phyloP scores from a whole-genome alignment of 108 stramenopile genomes.

The Nitzschia inconspicua region DNA sequence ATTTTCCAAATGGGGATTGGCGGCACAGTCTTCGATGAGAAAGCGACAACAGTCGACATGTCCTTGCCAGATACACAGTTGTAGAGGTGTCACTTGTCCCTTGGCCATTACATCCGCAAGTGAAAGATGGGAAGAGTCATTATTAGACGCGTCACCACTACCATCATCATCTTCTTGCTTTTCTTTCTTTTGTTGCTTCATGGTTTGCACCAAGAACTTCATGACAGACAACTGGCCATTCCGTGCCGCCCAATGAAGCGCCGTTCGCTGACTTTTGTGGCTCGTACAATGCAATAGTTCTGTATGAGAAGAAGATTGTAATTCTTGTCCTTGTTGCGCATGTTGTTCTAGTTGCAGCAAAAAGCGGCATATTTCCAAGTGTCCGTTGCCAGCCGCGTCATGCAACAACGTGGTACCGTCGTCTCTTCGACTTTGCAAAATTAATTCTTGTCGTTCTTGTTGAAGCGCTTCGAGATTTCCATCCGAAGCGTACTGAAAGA shows the following conservation, averaged over 20 bases:
- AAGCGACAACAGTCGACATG: constrained; percentile 13
- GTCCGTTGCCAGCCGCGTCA: constrained; percentile 37
- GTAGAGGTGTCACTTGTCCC: constrained; percentile 41
- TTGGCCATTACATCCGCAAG: constrained; percentile 23
- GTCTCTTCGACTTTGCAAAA: no score
- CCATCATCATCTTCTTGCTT: no score
- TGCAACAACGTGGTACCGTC: constrained; percentile 30
- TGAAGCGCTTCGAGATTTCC: no score
- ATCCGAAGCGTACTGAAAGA: no score
- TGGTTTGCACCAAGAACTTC: not conserved
- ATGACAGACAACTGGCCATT: constrained; percentile 27
- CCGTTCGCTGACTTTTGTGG: constrained; percentile 16
- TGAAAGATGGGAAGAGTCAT: no score
- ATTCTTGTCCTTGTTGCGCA: not conserved
- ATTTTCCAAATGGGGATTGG: constrained; percentile 23
- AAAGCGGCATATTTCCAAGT: constrained; percentile 18
- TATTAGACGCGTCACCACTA: not conserved
- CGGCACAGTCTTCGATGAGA: constrained; percentile 14
- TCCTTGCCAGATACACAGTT: constrained; percentile 39
- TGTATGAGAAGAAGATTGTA: no score
- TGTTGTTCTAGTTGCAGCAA: constrained; percentile 5
- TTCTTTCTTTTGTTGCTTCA: no score
- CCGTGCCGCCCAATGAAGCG: constrained; percentile 46
- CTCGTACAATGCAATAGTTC: not conserved
- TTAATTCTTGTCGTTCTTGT: no score